Base-by-base conservation (phyloP, 1,284 basidiomycete genomes). In the Tilletiopsis washingtonensis region DNA sequence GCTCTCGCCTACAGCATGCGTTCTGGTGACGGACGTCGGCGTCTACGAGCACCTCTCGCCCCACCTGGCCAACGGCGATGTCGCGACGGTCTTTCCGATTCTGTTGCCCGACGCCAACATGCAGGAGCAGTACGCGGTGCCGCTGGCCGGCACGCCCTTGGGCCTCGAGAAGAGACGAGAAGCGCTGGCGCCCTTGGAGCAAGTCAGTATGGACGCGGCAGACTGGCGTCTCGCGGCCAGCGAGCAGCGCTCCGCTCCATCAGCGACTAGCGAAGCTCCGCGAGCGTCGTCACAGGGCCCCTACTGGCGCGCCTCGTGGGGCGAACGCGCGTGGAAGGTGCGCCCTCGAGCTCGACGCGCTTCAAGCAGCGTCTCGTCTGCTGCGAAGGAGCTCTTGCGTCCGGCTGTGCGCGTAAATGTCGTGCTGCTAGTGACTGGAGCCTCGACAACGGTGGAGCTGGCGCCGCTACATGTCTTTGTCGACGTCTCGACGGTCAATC, bases 321-420 rank as follows among this genome's bases (percentile, higher is more conserved):
- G 61, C 2, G 63, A 66, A 6, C 56, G 53, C 2, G 61, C 54
- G 9, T 66, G 63, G 63, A 63, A 64, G 50, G 19, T 66, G 3
- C 20, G 43, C 17, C 47, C 53, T 4, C 25, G 25, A 7, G 24
- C 45, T 25, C 47, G 46, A 20, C 40, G 46, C 11, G 12, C 19
- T 11, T 32, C 46, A n/a, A n/a, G n/a, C n/a, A n/a, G n/a, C n/a
- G n/a, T n/a, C n/a, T n/a, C n/a, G n/a, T n/a, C n/a, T n/a, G n/a
- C n/a, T n/a, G n/a, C n/a, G n/a, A n/a, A n/a, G n/a, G n/a, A n/a
- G n/a, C n/a, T n/a, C n/a, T n/a, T n/a, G n/a, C n/a, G n/a, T n/a
- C n/a, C n/a, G n/a, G n/a, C n/a, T n/a, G n/a, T n/a, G n/a, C n/a
- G n/a, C n/a, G n/a, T n/a, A n/a, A n/a, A n/a, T n/a, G n/a, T n/a